A percentile compares a stretch with the other conserved stretches of the same genome.
Evolutionary conservation across 805 yeast genomes (phyloP).

Genomic region (Starmerella tilneyi): DNA sequence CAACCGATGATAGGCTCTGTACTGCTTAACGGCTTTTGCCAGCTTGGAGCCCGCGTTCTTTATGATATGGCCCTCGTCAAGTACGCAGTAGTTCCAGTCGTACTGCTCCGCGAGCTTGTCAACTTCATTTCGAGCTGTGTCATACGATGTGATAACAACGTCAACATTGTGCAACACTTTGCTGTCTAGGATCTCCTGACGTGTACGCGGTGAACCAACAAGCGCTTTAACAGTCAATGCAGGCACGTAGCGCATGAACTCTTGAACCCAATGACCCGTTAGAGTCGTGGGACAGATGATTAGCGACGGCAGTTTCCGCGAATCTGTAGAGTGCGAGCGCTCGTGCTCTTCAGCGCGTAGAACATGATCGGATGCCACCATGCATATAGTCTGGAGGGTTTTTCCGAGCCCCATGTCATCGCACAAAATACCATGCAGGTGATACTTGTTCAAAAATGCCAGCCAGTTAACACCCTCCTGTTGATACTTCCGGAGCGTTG

Average conservation of each 20-base stretch:
- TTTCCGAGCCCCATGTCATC: slow-evolving; percentile 99
- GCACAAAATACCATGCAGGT: slow-evolving; percentile 92
- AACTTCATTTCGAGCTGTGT: slow-evolving; percentile 87
- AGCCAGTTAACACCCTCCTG: slow-evolving; percentile 99
- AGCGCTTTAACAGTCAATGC: slow-evolving; percentile 71
- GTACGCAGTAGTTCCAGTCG: slow-evolving; percentile 84
- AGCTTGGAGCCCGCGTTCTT: slow-evolving; percentile 83
- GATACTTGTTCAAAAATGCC: slow-evolving; percentile 87
- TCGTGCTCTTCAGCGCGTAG: slow-evolving; percentile 60
- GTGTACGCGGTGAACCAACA: slow-evolving; percentile 80
- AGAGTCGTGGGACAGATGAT: slow-evolving; percentile 94
- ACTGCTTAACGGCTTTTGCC: slow-evolving; percentile 73
- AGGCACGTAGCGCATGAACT: slow-evolving; percentile 80
- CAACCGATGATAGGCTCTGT: slow-evolving; percentile 79
- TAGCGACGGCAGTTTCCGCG: slow-evolving; percentile 67
- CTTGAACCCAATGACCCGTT: slow-evolving; percentile 99
- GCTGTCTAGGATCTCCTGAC: slow-evolving; percentile 32
- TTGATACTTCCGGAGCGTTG: slow-evolving; percentile 86
- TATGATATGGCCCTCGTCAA: slow-evolving; percentile 96
- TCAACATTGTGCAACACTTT: slow-evolving; percentile 46
- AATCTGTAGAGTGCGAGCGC: slow-evolving; percentile 52
- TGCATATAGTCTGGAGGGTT: slow-evolving; percentile 92
- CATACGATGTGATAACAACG: slow-evolving; percentile 88
- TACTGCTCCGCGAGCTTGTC: slow-evolving; percentile 43
- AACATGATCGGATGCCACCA: slow-evolving; percentile 91